Percentiles rank a stretch among this genome's conserved stretches.
Conservation (phyloP, 164 flowering plant species). For the Annona cherimola region DNA sequence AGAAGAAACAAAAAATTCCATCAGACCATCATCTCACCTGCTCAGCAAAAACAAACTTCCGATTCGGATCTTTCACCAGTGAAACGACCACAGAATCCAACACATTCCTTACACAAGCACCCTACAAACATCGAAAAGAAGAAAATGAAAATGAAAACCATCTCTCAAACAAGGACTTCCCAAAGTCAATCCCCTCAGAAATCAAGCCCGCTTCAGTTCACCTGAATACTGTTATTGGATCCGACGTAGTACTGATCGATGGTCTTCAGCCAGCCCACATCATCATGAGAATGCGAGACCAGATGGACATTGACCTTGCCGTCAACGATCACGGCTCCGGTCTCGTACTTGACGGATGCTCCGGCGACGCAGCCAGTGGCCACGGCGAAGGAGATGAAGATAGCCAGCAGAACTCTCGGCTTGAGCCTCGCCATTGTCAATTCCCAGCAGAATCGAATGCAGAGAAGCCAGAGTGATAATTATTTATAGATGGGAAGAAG, state of each 20-base stretch:
- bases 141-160: not conserved
- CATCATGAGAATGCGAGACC: constrained; percentile 87
- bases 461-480: not conserved
- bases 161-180: not conserved
- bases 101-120: constrained; percentile 66
- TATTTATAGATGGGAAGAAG: not conserved
- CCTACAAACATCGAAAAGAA: constrained; percentile 27
- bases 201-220: not conserved
- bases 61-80: constrained; percentile 51
- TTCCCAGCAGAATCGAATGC: not conserved
- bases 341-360: constrained; percentile 36
- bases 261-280: constrained; percentile 93
- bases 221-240: constrained; percentile 83
- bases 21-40: constrained; percentile 37
- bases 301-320: constrained; percentile 78
- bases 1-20: not conserved
- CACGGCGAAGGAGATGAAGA: not conserved
- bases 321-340: constrained; percentile 41
- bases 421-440: not conserved
- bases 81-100: constrained; percentile 70
- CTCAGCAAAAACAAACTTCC: constrained; percentile 78
- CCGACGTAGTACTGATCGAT: constrained; percentile 89
- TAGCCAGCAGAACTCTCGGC: not conserved
- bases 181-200: not conserved
- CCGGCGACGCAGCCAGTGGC: not conserved